Evolutionary conservation across 83 land plant species (phyloP).

Genomic region (Thuja plicata): DNA sequence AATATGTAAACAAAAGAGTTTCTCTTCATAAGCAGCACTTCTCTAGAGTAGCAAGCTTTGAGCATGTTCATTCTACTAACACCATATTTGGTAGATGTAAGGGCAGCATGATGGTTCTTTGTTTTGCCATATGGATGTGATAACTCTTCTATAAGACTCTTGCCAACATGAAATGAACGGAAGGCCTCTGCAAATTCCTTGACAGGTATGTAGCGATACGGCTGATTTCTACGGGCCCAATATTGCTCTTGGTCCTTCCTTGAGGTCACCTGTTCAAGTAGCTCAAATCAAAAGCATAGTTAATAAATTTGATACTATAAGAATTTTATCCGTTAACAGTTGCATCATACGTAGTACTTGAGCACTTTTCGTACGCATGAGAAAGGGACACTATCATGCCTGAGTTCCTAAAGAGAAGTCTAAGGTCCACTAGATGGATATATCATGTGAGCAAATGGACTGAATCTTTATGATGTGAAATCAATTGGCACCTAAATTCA

Average conservation of each 20-base stretch:
- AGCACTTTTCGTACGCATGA: neutral
- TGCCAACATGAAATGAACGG: slow-evolving; percentile 23
- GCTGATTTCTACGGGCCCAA: slow-evolving; percentile 22
- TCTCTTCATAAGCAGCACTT: slow-evolving; percentile 58
- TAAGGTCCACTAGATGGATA: neutral
- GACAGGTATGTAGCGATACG: slow-evolving; percentile 29
- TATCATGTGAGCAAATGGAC: neutral
- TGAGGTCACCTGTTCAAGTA: slow-evolving; percentile 34
- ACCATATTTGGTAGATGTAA: slow-evolving; percentile 29
- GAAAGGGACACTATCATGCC: neutral
- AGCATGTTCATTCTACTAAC: slow-evolving; percentile 44
- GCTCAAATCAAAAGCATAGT: neutral
- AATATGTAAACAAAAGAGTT: slow-evolving; percentile 55
- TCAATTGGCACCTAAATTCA: neutral
- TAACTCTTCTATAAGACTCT: slow-evolving; percentile 18
- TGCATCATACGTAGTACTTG: neutral
- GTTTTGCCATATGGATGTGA: slow-evolving; percentile 27
- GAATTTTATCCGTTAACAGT: neutral
- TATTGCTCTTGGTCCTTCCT: slow-evolving; percentile 49
- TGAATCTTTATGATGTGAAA: neutral
- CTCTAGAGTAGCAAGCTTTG: slow-evolving; percentile 52
- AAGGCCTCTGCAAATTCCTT: slow-evolving; percentile 35
- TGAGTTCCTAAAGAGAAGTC: neutral
- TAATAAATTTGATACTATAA: neutral
- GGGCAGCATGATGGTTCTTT: slow-evolving; percentile 42